A percentile compares a stretch with the other conserved stretches of the same genome.
These are phyloP conservation scores for Plectosphaerella cucumerina DNA, from an alignment of 2,329 filamentous ascomycete species.

Conservation along the genomic window DNA sequence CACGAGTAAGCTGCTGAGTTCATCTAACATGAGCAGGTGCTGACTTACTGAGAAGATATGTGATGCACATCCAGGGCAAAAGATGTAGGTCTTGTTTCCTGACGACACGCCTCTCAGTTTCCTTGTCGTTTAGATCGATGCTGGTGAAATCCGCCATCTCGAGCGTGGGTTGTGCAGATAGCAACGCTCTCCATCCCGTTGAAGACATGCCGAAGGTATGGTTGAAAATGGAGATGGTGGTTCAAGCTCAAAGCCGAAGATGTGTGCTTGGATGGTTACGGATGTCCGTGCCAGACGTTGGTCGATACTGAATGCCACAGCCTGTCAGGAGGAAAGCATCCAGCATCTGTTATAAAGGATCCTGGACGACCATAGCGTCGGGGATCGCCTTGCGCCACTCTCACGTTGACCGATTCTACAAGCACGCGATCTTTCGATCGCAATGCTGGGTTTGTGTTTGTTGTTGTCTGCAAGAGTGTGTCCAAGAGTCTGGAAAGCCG, in stretches of 20 bases:
- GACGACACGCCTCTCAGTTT: constrained; percentile 23
- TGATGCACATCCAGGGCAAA: constrained; percentile 23
- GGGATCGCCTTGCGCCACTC: no score
- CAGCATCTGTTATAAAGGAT: background rate
- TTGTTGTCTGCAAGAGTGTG: no score
- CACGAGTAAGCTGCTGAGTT: background rate
- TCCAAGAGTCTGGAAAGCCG: no score
- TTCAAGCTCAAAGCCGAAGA: background rate
- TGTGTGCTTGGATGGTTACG: background rate
- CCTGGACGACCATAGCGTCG: no score
- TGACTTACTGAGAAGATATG: constrained; percentile 20
- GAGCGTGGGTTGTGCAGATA: constrained; percentile 16
- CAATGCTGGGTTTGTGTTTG: no score
- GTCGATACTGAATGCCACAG: background rate
- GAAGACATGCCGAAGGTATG: background rate
- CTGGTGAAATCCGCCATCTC: constrained; percentile 21
- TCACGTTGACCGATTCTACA: no score
- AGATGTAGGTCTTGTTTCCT: constrained; percentile 23
- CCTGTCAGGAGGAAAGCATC: background rate
- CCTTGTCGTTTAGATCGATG: constrained; percentile 22
- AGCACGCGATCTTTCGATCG: no score
- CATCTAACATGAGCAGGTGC: background rate
- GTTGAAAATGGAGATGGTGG: background rate
- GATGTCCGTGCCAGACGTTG: background rate
- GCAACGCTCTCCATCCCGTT: background rate